A percentile compares a stretch with the other conserved stretches of the same genome.
phyloP scores from a whole-genome alignment of 2,329 filamentous ascomycete species.

The Colletotrichum sp. region DNA sequence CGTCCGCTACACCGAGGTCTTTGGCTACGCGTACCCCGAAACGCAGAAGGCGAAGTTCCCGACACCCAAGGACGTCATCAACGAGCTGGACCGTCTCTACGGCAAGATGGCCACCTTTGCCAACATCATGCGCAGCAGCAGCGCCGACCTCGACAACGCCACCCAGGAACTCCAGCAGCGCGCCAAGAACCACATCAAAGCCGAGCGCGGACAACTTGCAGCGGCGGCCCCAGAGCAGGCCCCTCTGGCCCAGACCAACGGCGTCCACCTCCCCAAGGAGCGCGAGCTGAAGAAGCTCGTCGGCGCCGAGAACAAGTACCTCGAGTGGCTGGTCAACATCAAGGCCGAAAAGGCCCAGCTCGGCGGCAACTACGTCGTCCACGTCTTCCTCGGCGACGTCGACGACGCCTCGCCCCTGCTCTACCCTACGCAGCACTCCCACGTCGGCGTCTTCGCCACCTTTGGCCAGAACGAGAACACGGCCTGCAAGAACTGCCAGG shows the following conservation, averaged over 20 bases:
- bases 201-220: background rate
- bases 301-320: constrained; percentile 31
- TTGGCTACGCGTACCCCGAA: constrained; percentile 32
- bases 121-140: constrained; percentile 3
- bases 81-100: constrained; percentile 9
- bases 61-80: constrained; percentile 21
- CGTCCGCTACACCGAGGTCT: constrained; percentile 25
- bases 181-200: background rate
- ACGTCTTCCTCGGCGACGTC: constrained; percentile 55
- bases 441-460: constrained; percentile 51
- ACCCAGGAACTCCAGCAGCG: constrained; percentile 1
- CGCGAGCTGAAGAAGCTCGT: constrained; percentile 1
- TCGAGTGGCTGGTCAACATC: constrained; percentile 61
- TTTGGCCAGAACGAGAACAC: constrained; percentile 34
- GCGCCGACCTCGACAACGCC: background rate
- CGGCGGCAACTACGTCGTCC: constrained; percentile 56
- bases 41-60: constrained; percentile 27
- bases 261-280: background rate
- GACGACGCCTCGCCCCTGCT: constrained; percentile 41
- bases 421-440: constrained; percentile 45
- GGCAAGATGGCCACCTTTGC: constrained; percentile 12
- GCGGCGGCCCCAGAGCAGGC: background rate
- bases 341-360: constrained; percentile 53
- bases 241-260: background rate
- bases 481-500: constrained; percentile 26